Conservation (phyloP, 768 basidiomycete genomes). For the Candolleomyces efflorescens region DNA sequence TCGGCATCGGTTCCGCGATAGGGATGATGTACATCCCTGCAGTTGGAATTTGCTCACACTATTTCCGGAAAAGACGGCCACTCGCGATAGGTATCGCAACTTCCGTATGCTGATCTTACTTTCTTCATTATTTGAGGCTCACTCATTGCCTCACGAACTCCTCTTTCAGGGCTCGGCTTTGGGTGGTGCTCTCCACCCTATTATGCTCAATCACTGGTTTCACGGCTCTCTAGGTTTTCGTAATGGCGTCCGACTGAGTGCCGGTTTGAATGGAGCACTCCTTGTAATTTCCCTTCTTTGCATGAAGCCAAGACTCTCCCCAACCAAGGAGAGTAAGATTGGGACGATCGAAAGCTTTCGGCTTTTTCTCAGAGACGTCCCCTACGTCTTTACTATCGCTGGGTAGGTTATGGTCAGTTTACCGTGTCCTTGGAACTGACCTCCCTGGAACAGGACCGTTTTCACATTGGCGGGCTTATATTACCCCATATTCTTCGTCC, state of each 20-base stretch:
- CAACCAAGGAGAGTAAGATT: constrained; percentile 26
- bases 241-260: constrained; percentile 47
- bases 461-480: constrained; percentile 36
- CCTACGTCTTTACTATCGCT: constrained; percentile 39
- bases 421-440: background rate
- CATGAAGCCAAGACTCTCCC: constrained; percentile 41
- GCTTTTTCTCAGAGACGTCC: constrained; percentile 37
- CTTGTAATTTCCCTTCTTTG: constrained; percentile 32
- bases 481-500: constrained; percentile 54
- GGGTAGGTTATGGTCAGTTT: constrained; percentile 23
- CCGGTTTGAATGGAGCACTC: constrained; percentile 33
- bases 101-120: constrained; percentile 17
- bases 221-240: constrained; percentile 47
- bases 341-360: constrained; percentile 24
- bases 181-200: constrained; percentile 58
- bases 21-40: constrained; percentile 49
- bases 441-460: constrained; percentile 22
- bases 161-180: constrained; percentile 43
- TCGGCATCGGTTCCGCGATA: constrained; percentile 45
- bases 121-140: background rate
- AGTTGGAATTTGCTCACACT: constrained; percentile 32
- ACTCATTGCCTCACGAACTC: background rate
- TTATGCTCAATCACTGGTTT: constrained; percentile 55
- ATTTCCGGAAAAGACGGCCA: constrained; percentile 30
- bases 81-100: constrained; percentile 32